phyloP scores from a whole-genome alignment of 345 rosid species.

The Lagerstroemia speciosa region DNA sequence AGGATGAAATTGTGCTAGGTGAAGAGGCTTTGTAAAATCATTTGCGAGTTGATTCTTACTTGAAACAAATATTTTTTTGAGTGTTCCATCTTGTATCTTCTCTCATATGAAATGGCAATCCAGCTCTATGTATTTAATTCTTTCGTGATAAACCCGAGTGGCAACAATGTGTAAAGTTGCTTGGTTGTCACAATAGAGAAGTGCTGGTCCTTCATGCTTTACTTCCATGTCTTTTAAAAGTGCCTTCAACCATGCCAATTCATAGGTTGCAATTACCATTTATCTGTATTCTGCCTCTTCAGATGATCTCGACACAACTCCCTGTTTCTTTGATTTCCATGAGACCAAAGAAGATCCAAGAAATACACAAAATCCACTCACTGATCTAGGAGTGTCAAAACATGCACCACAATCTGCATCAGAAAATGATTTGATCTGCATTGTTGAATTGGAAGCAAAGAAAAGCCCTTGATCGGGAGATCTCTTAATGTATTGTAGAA shows the following conservation, averaged over 20 bases:
- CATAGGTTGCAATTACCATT: neutral
- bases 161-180: neutral
- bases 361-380: no score
- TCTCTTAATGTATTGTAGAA: neutral
- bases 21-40: no score
- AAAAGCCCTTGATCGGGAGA: neutral
- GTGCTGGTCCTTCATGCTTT: neutral
- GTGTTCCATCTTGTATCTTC: no score
- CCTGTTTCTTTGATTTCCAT: no score
- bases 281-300: neutral
- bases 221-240: neutral
- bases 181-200: neutral
- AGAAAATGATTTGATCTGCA: neutral
- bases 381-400: neutral
- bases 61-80: no score
- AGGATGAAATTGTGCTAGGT: no score
- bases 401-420: constrained; percentile 5
- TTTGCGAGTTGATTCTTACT: no score
- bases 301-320: neutral
- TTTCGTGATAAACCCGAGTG: neutral
- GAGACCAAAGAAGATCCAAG: no score
- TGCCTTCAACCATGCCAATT: neutral
- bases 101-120: no score
- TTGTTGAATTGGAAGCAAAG: neutral
- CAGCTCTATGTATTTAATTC: no score